Conservation (phyloP, 2,329 filamentous ascomycete genomes). For the Ascochyta viciae-villosae region DNA sequence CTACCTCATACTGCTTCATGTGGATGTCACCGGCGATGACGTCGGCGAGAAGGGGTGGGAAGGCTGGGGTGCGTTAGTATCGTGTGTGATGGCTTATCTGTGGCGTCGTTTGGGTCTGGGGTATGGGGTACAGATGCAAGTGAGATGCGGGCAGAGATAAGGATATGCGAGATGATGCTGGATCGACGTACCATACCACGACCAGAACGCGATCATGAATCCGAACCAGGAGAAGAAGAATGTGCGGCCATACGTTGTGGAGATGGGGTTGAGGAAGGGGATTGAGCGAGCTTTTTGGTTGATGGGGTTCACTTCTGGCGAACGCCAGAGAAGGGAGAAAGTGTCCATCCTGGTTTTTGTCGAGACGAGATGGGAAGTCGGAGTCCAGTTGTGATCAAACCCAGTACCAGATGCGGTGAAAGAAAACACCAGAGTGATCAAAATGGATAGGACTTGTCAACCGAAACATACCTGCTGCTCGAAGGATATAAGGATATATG, state of each 20-base stretch:
- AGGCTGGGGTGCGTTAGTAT: conserved; percentile 28
- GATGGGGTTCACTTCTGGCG: conserved; percentile 79
- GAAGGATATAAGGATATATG: not conserved
- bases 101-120: conserved; percentile 7
- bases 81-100: not conserved
- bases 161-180: conserved; percentile 5
- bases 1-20: conserved; percentile 72
- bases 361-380: not conserved
- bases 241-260: conserved; percentile 78
- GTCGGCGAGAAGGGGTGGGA: conserved; percentile 39
- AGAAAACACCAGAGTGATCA: not conserved
- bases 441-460: not conserved
- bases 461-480: not conserved
- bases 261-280: conserved; percentile 75
- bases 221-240: conserved; percentile 90
- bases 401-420: not conserved
- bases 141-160: conserved; percentile 12
- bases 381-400: not conserved
- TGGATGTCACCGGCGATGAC: conserved; percentile 79
- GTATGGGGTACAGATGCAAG: not conserved
- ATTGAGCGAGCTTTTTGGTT: conserved; percentile 81
- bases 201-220: conserved; percentile 85
- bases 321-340: conserved; percentile 36
- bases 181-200: conserved; percentile 59
- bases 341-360: conserved; percentile 20